phyloP scores from a whole-genome alignment of 805 yeast species.

The Ogataea methylovora region DNA sequence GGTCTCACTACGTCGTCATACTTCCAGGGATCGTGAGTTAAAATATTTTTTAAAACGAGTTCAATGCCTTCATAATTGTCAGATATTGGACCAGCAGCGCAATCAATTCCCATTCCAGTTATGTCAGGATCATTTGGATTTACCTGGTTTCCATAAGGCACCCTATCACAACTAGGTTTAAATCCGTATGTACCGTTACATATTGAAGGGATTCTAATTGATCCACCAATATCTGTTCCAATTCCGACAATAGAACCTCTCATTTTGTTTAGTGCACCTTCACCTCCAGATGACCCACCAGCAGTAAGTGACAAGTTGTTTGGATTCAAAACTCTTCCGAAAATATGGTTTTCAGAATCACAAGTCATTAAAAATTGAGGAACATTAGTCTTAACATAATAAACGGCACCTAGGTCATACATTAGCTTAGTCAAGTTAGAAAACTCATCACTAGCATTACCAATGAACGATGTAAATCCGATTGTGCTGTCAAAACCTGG shows the following conservation, averaged over 20 bases:
- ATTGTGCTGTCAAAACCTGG: conserved; percentile 26
- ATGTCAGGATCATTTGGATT: conserved; percentile 16
- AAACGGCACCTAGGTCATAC: conserved; percentile 15
- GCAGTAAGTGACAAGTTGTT: conserved; percentile 42
- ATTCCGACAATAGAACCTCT: conserved; percentile 50
- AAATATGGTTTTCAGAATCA: conserved; percentile 42
- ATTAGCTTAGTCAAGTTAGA: conserved; percentile 13
- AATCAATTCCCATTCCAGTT: conserved; percentile 22
- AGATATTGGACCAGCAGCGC: conserved; percentile 42
- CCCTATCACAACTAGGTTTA: conserved; percentile 33
- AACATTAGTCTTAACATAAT: conserved; percentile 20
- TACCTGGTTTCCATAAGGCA: conserved; percentile 20
- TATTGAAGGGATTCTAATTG: conserved; percentile 51
- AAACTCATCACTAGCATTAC: conserved; percentile 6
- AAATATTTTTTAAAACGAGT: conserved; percentile 32
- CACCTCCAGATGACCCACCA: conserved; percentile 64
- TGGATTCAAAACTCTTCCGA: conserved; percentile 44
- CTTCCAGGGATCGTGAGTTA: conserved; percentile 16
- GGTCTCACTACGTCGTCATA: conserved; percentile 1
- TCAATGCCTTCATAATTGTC: conserved; percentile 40
- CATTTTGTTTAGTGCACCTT: conserved; percentile 47
- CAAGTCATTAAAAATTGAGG: conserved; percentile 56
- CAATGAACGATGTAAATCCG: conserved; percentile 10
- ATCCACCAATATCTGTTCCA: conserved; percentile 61
- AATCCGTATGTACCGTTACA: conserved; percentile 48